Conservation (phyloP, 441 rosid genomes). For the Jatropha multifida region DNA sequence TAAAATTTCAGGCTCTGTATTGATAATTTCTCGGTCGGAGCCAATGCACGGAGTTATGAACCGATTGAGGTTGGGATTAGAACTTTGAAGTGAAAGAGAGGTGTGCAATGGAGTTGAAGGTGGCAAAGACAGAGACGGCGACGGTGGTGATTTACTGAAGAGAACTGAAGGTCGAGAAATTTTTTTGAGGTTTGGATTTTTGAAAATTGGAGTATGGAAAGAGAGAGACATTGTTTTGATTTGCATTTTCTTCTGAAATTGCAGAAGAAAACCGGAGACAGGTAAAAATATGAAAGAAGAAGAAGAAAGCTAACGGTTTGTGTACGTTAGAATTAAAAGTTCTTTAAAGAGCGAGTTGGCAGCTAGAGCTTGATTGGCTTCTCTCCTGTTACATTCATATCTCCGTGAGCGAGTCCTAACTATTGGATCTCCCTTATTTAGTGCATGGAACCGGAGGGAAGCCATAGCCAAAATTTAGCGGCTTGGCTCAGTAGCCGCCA, state of each 20-base stretch:
- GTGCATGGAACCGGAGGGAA: background rate
- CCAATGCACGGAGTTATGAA: background rate
- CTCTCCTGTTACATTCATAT: background rate
- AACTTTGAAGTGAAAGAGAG: background rate
- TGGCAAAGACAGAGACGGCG: background rate
- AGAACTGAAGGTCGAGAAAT: background rate
- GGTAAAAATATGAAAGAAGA: background rate
- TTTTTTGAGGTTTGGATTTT: constrained; percentile 9
- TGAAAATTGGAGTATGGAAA: background rate
- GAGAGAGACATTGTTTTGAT: constrained; percentile 17
- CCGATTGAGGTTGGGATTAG: background rate
- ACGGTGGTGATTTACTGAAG: background rate
- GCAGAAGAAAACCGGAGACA: background rate
- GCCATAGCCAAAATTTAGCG: background rate
- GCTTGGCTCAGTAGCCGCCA: background rate
- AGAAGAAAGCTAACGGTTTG: background rate
- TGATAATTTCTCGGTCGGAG: background rate
- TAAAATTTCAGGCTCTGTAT: background rate
- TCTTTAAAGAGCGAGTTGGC: background rate
- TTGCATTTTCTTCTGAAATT: background rate
- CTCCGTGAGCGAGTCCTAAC: too few species aligned
- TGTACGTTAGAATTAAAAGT: background rate
- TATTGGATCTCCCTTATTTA: too few species aligned
- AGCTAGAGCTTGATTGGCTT: background rate
- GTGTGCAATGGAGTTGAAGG: background rate